Evolutionary conservation across 2,329 filamentous ascomycete species (phyloP).

Genomic region (Davidsoniella virescens): DNA sequence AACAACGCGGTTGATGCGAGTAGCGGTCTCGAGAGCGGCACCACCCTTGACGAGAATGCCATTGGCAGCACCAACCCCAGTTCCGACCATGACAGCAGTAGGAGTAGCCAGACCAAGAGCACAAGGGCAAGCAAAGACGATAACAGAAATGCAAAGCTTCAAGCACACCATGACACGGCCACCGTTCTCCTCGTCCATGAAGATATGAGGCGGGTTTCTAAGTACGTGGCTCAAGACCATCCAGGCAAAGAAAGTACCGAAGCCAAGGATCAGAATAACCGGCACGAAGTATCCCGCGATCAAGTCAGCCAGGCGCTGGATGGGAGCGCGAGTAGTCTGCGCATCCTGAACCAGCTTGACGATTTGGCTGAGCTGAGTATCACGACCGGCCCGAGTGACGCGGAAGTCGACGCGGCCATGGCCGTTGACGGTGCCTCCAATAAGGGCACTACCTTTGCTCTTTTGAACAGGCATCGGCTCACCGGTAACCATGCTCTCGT

Average conservation of each 20-base stretch:
- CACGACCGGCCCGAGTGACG: conserved; percentile 79
- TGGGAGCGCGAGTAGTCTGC: conserved; percentile 84
- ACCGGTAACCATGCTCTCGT: conserved; percentile 97
- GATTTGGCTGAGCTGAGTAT: conserved; percentile 95
- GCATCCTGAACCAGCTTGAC: conserved; percentile 97
- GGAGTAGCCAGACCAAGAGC: conserved; percentile 91
- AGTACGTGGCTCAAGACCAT: conserved; percentile 87
- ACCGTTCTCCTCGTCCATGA: conserved; percentile 62
- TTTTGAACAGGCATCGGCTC: conserved; percentile 94
- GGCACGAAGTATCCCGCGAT: conserved; percentile 92
- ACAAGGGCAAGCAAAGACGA: conserved; percentile 95
- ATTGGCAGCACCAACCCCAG: conserved; percentile 87
- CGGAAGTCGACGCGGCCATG: conserved; percentile 82
- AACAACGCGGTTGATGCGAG: conserved; percentile 76
- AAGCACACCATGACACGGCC: conserved; percentile 93
- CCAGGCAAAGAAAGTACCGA: conserved; percentile 78
- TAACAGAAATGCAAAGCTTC: conserved; percentile 94
- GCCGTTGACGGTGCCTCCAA: conserved; percentile 91
- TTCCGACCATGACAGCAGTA: conserved; percentile 97
- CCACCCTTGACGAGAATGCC: conserved; percentile 97
- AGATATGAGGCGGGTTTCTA: conserved; percentile 72
- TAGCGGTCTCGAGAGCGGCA: conserved; percentile 76
- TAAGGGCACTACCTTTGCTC: conserved; percentile 59
- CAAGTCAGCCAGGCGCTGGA: conserved; percentile 79
- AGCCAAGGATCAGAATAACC: conserved; percentile 66